Conservation (phyloP, 441 rosid species). For the Brassica hybrid region DNA sequence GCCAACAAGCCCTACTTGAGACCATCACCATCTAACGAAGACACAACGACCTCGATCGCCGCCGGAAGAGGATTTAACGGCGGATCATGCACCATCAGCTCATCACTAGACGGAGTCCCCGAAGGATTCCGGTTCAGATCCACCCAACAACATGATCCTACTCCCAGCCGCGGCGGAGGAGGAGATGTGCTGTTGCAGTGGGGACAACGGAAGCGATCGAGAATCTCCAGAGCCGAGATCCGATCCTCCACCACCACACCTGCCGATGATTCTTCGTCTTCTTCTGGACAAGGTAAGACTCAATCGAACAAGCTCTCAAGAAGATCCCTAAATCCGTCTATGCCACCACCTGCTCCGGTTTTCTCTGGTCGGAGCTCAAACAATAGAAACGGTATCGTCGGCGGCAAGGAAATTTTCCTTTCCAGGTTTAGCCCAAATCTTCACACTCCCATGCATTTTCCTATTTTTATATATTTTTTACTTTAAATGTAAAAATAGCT, state of each 20-base stretch:
- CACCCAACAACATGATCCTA: conserved; percentile 43
- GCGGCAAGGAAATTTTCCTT: conserved; percentile 36
- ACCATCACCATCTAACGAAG: conserved; percentile 41
- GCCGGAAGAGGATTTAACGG: conserved; percentile 36
- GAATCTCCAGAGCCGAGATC: conserved; percentile 57
- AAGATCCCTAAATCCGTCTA: conserved; percentile 37
- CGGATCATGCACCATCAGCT: conserved; percentile 36
- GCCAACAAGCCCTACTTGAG: conserved; percentile 41
- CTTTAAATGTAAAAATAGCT: conserved; percentile 12
- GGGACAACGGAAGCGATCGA: conserved; percentile 74
- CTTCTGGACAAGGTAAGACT: conserved; percentile 38
- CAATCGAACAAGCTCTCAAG: conserved; percentile 34
- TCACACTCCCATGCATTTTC: background rate
- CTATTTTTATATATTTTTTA: conserved; percentile 14
- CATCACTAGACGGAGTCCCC: conserved; percentile 36
- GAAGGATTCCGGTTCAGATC: conserved; percentile 61
- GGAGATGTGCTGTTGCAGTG: conserved; percentile 56
- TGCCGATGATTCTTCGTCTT: conserved; percentile 49
- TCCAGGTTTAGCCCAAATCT: conserved; percentile 37
- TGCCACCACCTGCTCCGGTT: conserved; percentile 39
- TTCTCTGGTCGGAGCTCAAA: conserved; percentile 30
- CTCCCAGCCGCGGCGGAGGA: conserved; percentile 10
- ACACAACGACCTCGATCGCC: conserved; percentile 29
- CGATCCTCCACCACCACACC: conserved; percentile 32
- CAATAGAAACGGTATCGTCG: conserved; percentile 35